Evolutionary conservation across 495 filamentous ascomycete species (phyloP), one percentile per base, ranked within the genome.

Genomic region (Sphaerosporella brunnea): DNA sequence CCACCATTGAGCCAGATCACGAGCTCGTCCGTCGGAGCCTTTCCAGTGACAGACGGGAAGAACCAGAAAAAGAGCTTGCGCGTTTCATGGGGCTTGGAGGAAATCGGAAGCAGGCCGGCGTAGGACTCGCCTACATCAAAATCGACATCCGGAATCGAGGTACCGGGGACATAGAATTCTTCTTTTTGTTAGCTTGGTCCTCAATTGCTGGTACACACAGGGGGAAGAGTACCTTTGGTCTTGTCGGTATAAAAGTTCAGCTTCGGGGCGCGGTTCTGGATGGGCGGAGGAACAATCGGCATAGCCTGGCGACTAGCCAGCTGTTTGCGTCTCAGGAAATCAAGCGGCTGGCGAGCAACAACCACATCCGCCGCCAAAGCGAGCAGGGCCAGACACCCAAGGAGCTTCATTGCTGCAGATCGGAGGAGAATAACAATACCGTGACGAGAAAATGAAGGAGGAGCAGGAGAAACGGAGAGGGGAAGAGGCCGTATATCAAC

Each of bases 51-150:
- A 0, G 77, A 73, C 0, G 77, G 79, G 51, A 80, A 83, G 63
- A 78, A 83, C 80, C 82, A 87, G 58, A 82, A 87, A 53, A 72
- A 84, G n/a, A 86, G 62, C 45, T 71, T 59, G 38, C 69, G 68
- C 1, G 65, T 65, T 52, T 74, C 69, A 21, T 72, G 65, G 1
- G 66, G 58, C 28, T 69, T 53, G 2, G 63, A 62, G 2, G 70
- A 73, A 49, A 84, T 83, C n/a, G 81, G 72, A 4, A 88, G 60
- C n/a, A 78, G 68, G 15, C 81, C 81, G 21, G 81, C 74, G 52
- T 85, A 86, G 0, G 73, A 78, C 58, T 86, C 81, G 32, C 82
- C 81, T 55, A 82, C 73, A 51, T 85, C 75, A 48, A 83, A 86
- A 49, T 74, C 63, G 2, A 85, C 78, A 18, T 83, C 78, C 0